Percentiles rank a stretch among this genome's conserved stretches.
phyloP scores from a whole-genome alignment of 164 flowering plant genomes.

The Saururus chinensis region DNA sequence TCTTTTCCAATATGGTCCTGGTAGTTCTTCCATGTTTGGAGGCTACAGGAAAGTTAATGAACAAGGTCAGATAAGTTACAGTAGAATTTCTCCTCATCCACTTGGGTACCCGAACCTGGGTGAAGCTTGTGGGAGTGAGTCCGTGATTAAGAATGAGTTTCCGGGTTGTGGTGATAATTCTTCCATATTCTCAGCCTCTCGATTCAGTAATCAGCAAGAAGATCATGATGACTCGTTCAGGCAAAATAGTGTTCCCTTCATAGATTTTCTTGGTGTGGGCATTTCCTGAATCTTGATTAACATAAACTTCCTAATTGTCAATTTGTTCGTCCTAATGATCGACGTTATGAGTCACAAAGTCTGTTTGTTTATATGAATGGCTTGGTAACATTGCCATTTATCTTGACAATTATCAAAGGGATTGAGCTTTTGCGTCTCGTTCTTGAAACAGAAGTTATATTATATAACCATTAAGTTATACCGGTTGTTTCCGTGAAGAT shows the following conservation, averaged over 20 bases:
- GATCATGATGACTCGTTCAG: slow-evolving; percentile 23
- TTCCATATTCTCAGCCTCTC: slow-evolving; percentile 10
- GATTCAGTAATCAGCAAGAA: slow-evolving; percentile 13
- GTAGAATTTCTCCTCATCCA: slow-evolving; percentile 16
- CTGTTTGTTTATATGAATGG: too few relatives aligned
- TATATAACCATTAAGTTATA: too few relatives aligned
- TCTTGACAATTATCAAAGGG: too few relatives aligned
- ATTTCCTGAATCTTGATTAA: slow-evolving; percentile 20
- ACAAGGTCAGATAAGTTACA: slow-evolving; percentile 13
- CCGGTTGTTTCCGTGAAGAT: too few relatives aligned
- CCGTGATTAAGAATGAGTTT: slow-evolving; percentile 11
- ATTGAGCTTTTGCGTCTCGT: too few relatives aligned
- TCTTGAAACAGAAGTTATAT: too few relatives aligned
- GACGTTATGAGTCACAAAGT: too few relatives aligned
- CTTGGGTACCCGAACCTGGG: slow-evolving; percentile 13
- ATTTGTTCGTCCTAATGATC: too few relatives aligned
- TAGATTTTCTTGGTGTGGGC: slow-evolving; percentile 84
- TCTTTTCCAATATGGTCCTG: neutral
- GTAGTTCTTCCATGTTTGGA: slow-evolving; percentile 13
- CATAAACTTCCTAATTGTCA: neutral
- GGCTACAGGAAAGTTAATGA: slow-evolving; percentile 10
- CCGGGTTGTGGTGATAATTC: slow-evolving; percentile 14
- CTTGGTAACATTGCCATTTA: too few relatives aligned
- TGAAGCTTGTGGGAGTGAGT: slow-evolving; percentile 8
- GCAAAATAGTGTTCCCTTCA: slow-evolving; percentile 44